Evolutionary conservation across 805 yeast genomes (phyloP).

Genomic region (Starmerella floris): DNA sequence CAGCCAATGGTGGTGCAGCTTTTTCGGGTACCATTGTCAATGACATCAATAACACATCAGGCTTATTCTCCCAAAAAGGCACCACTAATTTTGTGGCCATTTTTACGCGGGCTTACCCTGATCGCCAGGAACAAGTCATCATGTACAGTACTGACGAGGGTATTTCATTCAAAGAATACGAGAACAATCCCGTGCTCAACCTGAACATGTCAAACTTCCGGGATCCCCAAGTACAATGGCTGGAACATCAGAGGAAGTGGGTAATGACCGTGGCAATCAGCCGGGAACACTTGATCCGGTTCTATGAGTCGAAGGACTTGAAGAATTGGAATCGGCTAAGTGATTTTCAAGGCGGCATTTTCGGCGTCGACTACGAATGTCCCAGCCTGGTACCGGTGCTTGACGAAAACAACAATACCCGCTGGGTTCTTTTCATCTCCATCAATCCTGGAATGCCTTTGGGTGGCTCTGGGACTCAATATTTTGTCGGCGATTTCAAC

Average conservation of each 20-base stretch:
- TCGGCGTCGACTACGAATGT: slow-evolving; percentile 34
- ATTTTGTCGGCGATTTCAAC: slow-evolving; percentile 33
- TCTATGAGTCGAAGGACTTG: slow-evolving; percentile 16
- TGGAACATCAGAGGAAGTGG: slow-evolving; percentile 11
- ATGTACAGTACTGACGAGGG: slow-evolving; percentile 32
- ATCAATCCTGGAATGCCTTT: slow-evolving; percentile 34
- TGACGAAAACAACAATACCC: slow-evolving; percentile 19
- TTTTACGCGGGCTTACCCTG: slow-evolving; percentile 26
- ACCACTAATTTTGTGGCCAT: slow-evolving; percentile 29
- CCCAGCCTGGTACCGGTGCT: slow-evolving; percentile 30
- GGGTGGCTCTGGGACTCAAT: slow-evolving; percentile 33
- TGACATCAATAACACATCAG: slow-evolving; percentile 31
- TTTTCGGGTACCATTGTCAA: slow-evolving; percentile 32
- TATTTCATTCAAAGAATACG: slow-evolving; percentile 25
- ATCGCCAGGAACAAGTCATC: slow-evolving; percentile 26
- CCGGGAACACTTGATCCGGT: slow-evolving; percentile 15
- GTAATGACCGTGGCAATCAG: slow-evolving; percentile 15
- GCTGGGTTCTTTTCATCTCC: slow-evolving; percentile 32
- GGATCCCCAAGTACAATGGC: slow-evolving; percentile 20
- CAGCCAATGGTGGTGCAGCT: slow-evolving; percentile 25
- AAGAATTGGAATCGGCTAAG: slow-evolving; percentile 10
- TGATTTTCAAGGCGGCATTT: slow-evolving; percentile 11
- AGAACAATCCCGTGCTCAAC: slow-evolving; percentile 27
- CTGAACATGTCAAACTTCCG: slow-evolving; percentile 17
- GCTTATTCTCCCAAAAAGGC: slow-evolving; percentile 22